phyloP scores from a whole-genome alignment of 495 filamentous ascomycete genomes.

The Podospora anserina region DNA sequence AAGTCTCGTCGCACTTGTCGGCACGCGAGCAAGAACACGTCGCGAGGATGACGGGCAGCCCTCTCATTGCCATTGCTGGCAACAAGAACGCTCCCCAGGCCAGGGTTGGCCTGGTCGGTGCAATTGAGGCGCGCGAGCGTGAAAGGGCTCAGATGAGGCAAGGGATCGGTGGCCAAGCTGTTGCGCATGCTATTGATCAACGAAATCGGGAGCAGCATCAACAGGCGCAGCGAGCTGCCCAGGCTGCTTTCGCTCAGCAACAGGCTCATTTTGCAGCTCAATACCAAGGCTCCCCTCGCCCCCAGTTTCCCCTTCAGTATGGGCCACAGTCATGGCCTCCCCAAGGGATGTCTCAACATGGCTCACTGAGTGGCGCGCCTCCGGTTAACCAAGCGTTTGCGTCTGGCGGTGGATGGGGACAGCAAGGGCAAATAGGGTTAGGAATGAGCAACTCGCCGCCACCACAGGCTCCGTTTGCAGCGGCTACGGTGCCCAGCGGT shows the following conservation, averaged over 20 bases:
- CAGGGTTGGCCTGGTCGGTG: slow-evolving; percentile 64
- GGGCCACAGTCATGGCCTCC: slow-evolving; percentile 12
- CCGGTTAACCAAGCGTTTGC: slow-evolving; percentile 11
- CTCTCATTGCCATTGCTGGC: slow-evolving; percentile 70
- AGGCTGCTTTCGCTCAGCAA: slow-evolving; percentile 35
- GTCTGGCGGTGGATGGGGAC: slow-evolving; percentile 20
- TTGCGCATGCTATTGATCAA: slow-evolving; percentile 75
- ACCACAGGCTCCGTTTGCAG: slow-evolving; percentile 33
- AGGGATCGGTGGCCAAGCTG: slow-evolving; percentile 66
- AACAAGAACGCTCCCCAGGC: slow-evolving; percentile 49
- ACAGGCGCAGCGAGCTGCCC: slow-evolving; percentile 36
- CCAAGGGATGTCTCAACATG: slow-evolving; percentile 23
- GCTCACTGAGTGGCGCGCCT: slow-evolving; percentile 10
- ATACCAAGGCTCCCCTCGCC: slow-evolving; percentile 5
- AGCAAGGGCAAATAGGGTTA: slow-evolving; percentile 21
- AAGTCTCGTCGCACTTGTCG: slow-evolving; percentile 67
- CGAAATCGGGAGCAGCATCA: slow-evolving; percentile 60
- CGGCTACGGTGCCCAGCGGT: slow-evolving; percentile 15
- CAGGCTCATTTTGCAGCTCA: slow-evolving; percentile 31
- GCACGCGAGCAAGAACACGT: slow-evolving; percentile 95
- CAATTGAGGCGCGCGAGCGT: slow-evolving; percentile 71
- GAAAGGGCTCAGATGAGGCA: slow-evolving; percentile 71
- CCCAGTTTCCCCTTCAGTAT: slow-evolving; percentile 16
- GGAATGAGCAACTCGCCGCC: slow-evolving; percentile 29
- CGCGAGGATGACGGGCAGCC: slow-evolving; percentile 78